These are phyloP conservation scores for Penicillium ucsense DNA, from an alignment of 495 filamentous ascomycete genomes.

Conservation along the genomic window DNA sequence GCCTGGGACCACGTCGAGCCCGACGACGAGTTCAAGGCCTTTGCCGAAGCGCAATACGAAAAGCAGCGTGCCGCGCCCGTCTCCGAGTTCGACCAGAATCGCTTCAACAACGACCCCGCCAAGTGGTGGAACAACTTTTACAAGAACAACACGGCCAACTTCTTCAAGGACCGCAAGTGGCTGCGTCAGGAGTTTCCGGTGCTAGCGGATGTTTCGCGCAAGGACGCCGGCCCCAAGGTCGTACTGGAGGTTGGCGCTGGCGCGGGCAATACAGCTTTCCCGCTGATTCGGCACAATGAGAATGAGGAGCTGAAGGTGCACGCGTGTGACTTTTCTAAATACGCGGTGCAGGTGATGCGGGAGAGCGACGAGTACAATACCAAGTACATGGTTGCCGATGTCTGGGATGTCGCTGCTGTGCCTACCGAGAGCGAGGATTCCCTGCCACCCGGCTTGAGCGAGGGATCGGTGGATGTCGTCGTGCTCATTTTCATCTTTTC, in stretches of 20 bases:
- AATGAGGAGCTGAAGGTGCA: slow-evolving; percentile 72
- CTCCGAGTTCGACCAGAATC: slow-evolving; percentile 72
- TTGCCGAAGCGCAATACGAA: slow-evolving; percentile 68
- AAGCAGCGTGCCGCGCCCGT: slow-evolving; percentile 77
- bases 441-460: slow-evolving; percentile 65
- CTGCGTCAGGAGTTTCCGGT: slow-evolving; percentile 89
- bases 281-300: slow-evolving; percentile 68
- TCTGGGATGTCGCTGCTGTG: slow-evolving; percentile 77
- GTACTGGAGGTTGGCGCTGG: slow-evolving; percentile 90
- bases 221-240: slow-evolving; percentile 48
- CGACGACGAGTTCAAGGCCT: slow-evolving; percentile 72
- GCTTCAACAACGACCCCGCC: slow-evolving; percentile 80
- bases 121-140: slow-evolving; percentile 98
- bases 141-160: slow-evolving; percentile 86
- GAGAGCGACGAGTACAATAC: slow-evolving; percentile 54
- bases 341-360: slow-evolving; percentile 82
- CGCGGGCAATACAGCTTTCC: slow-evolving; percentile 93
- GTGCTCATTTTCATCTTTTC: slow-evolving; percentile 97
- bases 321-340: slow-evolving; percentile 89
- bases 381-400: slow-evolving; percentile 66
- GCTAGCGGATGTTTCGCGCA: slow-evolving; percentile 55
- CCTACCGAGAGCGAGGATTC: slow-evolving; percentile 23
- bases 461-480: slow-evolving; percentile 76
- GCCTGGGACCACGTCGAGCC: slow-evolving; percentile 95
- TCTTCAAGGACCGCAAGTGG: slow-evolving; percentile 99